Base-by-base conservation (phyloP, 345 rosid species). In the Citrus reticulata region DNA sequence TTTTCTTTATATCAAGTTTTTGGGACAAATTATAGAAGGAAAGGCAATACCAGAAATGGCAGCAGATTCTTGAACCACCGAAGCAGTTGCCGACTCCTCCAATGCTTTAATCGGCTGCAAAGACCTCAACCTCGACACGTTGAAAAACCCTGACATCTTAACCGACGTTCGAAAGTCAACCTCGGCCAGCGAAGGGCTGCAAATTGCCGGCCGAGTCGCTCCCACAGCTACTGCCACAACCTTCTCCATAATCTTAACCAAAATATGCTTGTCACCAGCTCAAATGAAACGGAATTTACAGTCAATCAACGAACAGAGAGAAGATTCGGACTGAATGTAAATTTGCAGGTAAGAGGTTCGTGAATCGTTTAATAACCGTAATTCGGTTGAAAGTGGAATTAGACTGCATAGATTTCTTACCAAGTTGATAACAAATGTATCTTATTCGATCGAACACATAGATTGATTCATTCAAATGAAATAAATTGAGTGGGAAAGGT, bases 41-140 rank as follows among this genome's bases (percentile, higher is more conserved):
- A 59, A 39, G 40, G 72, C 10, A 39, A 27, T 73, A 85, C 91
- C 88, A 68, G 91, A 79, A 57, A 78, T 40, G 42, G 73, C 86
- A 35, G 68, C 72, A 73, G 67, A 68, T 83, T 73, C 81, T 72
- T 77, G 79, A 39, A 77, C 68, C 51, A 9, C 51, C 64, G 87
- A 75, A 17, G 83, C 65, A 42, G 80, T 72, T 19, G 92, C 66
- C 46, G 92, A 66, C 39, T 91, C 88, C 42, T 88, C 88, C 77
- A 68, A 79, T 27, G 93, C 93, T 84, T 69, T 70, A 68, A 90
- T 78, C 63, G 87, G 83, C 76, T 73, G 71, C 83, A 77, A 66
- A 62, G 68, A 74, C 70, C 81, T 78, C 74, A 72, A 65, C 78
- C 86, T 66, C 10, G 39, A 22, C 30, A 55, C 65, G 14, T 66